Conservation (phyloP, 129 eudicot genomes). For the Rutidosis leptorrhynchoides region DNA sequence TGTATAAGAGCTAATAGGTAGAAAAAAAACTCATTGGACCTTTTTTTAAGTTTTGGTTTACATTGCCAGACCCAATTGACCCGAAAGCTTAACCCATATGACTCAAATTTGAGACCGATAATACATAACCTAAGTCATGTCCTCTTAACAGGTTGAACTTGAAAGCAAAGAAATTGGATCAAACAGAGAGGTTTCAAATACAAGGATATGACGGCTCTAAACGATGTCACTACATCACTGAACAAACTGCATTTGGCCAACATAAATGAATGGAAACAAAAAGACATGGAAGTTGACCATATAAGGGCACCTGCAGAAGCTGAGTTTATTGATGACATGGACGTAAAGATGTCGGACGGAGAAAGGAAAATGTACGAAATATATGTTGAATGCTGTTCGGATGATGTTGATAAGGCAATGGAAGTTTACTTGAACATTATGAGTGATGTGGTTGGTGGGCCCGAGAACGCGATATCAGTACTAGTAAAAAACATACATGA, state of each 20-base stretch:
- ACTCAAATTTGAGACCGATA: no score
- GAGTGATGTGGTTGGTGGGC: slow-evolving; percentile 37
- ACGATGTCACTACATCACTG: slow-evolving; percentile 22
- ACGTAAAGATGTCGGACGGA: slow-evolving; percentile 19
- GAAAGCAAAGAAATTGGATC: no score
- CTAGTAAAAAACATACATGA: slow-evolving; percentile 13
- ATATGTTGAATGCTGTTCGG: slow-evolving; percentile 22
- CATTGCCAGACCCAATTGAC: no score
- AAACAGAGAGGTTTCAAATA: no score
- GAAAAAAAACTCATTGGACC: no score
- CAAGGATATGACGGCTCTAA: slow-evolving; percentile 11
- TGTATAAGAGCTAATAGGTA: no score
- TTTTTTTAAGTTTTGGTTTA: no score
- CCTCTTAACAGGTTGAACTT: no score
- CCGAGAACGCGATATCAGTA: slow-evolving; percentile 25
- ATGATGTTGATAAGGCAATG: slow-evolving; percentile 15
- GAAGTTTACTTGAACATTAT: slow-evolving; percentile 29
- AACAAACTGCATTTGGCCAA: slow-evolving; percentile 21
- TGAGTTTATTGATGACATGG: slow-evolving; percentile 16
- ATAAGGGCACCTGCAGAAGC: background rate
- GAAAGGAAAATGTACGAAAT: slow-evolving; percentile 28
- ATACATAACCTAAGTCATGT: no score
- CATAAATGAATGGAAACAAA: slow-evolving; percentile 9
- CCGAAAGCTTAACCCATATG: no score
- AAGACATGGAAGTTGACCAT: slow-evolving; percentile 29